Conservation (phyloP, 2,329 filamentous ascomycete species). For the Arthrinium phaeospermum region DNA sequence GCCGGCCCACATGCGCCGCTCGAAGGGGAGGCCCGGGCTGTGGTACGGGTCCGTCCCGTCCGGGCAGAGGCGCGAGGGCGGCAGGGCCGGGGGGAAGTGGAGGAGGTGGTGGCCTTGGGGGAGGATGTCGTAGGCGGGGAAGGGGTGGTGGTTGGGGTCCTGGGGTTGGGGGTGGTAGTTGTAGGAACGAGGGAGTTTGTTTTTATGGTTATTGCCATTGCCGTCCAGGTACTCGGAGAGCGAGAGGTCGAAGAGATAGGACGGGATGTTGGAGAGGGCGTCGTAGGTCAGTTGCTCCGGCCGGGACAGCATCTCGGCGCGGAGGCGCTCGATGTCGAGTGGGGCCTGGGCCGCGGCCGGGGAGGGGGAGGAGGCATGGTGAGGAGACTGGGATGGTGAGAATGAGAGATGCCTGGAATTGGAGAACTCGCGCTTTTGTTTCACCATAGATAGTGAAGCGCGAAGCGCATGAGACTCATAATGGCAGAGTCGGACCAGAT, state of each 20-base stretch:
- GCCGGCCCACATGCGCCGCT: slow-evolving; percentile 86
- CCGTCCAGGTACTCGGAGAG: slow-evolving; percentile 59
- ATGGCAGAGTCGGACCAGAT: background rate
- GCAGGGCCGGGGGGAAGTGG: slow-evolving; percentile 79
- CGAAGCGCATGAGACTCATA: background rate
- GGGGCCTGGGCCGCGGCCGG: background rate
- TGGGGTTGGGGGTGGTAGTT: slow-evolving; percentile 24
- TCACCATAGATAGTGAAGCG: background rate
- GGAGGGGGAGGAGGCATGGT: background rate
- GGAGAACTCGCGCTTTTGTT: background rate
- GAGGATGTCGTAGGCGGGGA: slow-evolving; percentile 21
- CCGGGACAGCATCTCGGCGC: slow-evolving; percentile 34
- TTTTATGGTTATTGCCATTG: no score
- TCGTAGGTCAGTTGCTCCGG: slow-evolving; percentile 32
- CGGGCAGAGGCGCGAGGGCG: slow-evolving; percentile 66
- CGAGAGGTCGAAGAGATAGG: slow-evolving; percentile 68
- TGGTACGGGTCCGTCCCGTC: slow-evolving; percentile 89
- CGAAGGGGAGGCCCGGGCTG: slow-evolving; percentile 73
- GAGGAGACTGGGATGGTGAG: background rate
- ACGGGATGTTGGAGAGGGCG: slow-evolving; percentile 61
- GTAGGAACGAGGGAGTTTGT: slow-evolving; percentile 1
- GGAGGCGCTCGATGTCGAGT: slow-evolving; percentile 31
- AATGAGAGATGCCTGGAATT: background rate
- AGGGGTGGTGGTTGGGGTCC: slow-evolving; percentile 25
- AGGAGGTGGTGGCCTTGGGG: slow-evolving; percentile 68